Conservation (phyloP, 495 filamentous ascomycete genomes). For the Talaromyces proteolyticus region DNA sequence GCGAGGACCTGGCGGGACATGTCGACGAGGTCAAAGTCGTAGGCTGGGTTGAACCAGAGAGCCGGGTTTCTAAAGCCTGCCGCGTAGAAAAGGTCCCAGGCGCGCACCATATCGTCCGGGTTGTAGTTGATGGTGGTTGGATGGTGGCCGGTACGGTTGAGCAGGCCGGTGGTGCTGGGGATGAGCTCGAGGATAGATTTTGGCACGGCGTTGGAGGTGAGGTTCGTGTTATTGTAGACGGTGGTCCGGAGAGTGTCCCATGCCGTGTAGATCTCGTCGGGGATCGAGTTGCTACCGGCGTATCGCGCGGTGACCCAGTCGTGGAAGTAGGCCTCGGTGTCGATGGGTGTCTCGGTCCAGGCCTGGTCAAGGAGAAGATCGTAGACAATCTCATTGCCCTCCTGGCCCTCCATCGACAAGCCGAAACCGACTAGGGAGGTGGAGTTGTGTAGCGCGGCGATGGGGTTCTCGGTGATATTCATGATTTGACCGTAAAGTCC, state of each 20-base stretch:
- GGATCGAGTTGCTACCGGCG: conserved; percentile 23
- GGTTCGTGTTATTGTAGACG: conserved; percentile 48
- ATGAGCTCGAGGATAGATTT: conserved; percentile 42
- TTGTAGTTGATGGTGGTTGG: conserved; percentile 39
- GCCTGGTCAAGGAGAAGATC: conserved; percentile 45
- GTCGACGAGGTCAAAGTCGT: conserved; percentile 45
- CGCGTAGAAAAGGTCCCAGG: conserved; percentile 33
- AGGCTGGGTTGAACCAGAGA: conserved; percentile 41
- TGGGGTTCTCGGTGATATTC: conserved; percentile 41
- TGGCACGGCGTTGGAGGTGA: conserved; percentile 31
- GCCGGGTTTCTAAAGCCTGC: conserved; percentile 25
- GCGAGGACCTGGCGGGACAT: conserved; percentile 44
- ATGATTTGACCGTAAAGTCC: conserved; percentile 46
- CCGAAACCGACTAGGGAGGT: conserved; percentile 39
- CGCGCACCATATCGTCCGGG: conserved; percentile 27
- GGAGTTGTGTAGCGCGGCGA: conserved; percentile 32
- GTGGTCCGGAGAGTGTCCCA: conserved; percentile 43
- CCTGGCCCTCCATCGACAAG: conserved; percentile 44
- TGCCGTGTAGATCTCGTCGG: conserved; percentile 29
- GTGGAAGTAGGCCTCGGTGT: conserved; percentile 39
- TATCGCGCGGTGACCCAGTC: conserved; percentile 43
- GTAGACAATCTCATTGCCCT: conserved; percentile 52
- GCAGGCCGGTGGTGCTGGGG: conserved; percentile 31
- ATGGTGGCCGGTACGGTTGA: conserved; percentile 33
- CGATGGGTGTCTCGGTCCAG: conserved; percentile 36